These are phyloP conservation scores for Saksenaea vasiformis DNA, from an alignment of 371 early-diverging fungal species.

Conservation along the genomic window DNA sequence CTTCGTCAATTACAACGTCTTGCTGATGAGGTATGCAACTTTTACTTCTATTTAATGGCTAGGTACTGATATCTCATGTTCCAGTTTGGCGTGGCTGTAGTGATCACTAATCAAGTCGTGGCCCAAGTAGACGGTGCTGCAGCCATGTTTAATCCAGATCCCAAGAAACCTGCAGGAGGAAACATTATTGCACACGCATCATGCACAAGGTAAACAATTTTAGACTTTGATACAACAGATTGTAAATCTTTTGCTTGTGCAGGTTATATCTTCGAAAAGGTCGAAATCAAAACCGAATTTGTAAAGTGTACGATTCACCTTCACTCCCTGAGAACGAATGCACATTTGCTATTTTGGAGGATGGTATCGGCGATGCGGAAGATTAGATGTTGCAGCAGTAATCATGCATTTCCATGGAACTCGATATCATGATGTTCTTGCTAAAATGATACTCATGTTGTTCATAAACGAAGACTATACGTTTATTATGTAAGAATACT, in stretches of 20 bases:
- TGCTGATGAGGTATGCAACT: slow-evolving; percentile 89
- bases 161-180: slow-evolving; percentile 98
- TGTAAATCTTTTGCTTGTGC: slow-evolving; percentile 4
- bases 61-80: background rate
- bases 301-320: slow-evolving; percentile 93
- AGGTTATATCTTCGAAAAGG: slow-evolving; percentile 85
- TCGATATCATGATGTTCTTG: too few relatives aligned
- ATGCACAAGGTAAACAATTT: slow-evolving; percentile 47
- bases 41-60: too few relatives aligned
- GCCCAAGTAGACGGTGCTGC: slow-evolving; percentile 96
- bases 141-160: slow-evolving; percentile 91
- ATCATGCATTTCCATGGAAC: background rate
- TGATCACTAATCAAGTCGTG: slow-evolving; percentile 99
- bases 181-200: slow-evolving; percentile 99
- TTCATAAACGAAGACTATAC: too few relatives aligned
- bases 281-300: slow-evolving; percentile 79
- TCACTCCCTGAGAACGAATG: slow-evolving; percentile 82
- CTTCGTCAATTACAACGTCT: slow-evolving; percentile 88
- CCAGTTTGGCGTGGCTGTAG: slow-evolving; percentile 52
- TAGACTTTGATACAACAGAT: background rate
- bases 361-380: slow-evolving; percentile 67
- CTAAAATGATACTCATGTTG: too few relatives aligned
- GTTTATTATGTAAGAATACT: too few relatives aligned
- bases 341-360: slow-evolving; percentile 65
- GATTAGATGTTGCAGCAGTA: slow-evolving; percentile 32